phyloP scores from a whole-genome alignment of 768 basidiomycete species.

The Lactarius sanguifluus region DNA sequence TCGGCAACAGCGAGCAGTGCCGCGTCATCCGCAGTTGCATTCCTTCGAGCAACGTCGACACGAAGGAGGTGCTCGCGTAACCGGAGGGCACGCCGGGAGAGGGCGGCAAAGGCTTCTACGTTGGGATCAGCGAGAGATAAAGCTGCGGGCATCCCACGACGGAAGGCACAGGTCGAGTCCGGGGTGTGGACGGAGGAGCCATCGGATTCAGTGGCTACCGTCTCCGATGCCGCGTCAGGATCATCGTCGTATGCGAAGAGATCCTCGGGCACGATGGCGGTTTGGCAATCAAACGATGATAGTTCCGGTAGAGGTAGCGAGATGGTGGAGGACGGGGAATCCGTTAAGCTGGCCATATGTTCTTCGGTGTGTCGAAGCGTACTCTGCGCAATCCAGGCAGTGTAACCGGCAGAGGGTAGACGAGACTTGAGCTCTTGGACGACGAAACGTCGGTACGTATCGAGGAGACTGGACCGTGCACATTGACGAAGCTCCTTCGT shows the following conservation, averaged over 20 bases:
- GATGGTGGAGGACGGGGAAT: slow-evolving; percentile 25
- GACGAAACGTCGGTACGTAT: slow-evolving; percentile 63
- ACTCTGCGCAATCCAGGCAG: slow-evolving; percentile 54
- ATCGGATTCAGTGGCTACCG: slow-evolving; percentile 43
- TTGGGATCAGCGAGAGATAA: slow-evolving; percentile 24
- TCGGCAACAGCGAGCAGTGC: slow-evolving; percentile 45
- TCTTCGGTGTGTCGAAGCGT: slow-evolving; percentile 50
- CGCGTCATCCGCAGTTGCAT: slow-evolving; percentile 40
- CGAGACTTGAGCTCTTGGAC: slow-evolving; percentile 49
- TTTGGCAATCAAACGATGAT: slow-evolving; percentile 24
- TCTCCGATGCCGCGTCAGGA: slow-evolving; percentile 29
- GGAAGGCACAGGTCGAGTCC: slow-evolving; percentile 32
- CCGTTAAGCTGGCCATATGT: slow-evolving; percentile 32
- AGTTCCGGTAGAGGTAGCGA: slow-evolving; percentile 17
- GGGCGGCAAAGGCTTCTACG: slow-evolving; percentile 35
- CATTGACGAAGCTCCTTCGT: slow-evolving; percentile 52
- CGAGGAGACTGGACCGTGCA: slow-evolving; percentile 66
- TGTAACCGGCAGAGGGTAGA: slow-evolving; percentile 43
- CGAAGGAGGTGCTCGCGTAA: slow-evolving; percentile 41
- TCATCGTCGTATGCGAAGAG: slow-evolving; percentile 42
- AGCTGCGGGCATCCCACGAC: slow-evolving; percentile 29
- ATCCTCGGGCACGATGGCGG: slow-evolving; percentile 20
- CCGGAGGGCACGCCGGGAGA: slow-evolving; percentile 33
- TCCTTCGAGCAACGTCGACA: slow-evolving; percentile 41
- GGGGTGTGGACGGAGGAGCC: slow-evolving; percentile 52